Evolutionary conservation across 371 early-diverging fungal genomes (phyloP), one percentile per base, ranked within the genome.

Genomic region (Caulochytrium protostelioides): DNA sequence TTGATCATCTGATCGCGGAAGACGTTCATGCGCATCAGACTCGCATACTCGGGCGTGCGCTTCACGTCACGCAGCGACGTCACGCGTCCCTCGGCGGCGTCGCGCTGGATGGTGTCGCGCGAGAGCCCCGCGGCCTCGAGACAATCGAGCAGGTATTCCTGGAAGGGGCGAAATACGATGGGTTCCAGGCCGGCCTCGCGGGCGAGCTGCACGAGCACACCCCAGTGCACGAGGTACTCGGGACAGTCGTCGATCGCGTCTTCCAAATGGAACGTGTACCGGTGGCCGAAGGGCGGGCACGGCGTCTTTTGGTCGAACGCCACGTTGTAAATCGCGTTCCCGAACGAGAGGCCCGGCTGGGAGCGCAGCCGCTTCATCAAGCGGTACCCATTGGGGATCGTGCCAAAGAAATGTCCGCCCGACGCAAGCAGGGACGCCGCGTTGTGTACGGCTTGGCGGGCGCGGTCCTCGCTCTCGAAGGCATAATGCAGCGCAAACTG

Each of bases 401-500:
- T 98, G 27, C 90, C 83, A 39, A 98, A 70, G 41, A 95, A 86
- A 21, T 55, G 43, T 1, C 98, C 98, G 10, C 86, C 89, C 3
- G 62, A 39, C n/a, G 59, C 59, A 46, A 98, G 51, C 24, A 74
- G 65, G 2, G 52, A 39, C 1, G 79, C 49, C 4, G 97, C 78
- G 50, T 97, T 97, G 30, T 66, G 50, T 23, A 97, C 49, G 49
- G 81, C 79, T 38, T 55, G 72, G 16, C 82, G 60, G 1, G 81
- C 79, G 43, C 74, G 76, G 8, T 49, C 43, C 52, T 91, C 86
- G 2, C 68, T 64, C 43, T 81, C 79, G 50, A 97, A 99, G 0
- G 91, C 77, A 55, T 99, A 99, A 48, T 99, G 99, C 34, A 97
- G 54, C 46, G 84, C 83, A 52, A 98, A 99, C 54, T 98, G 98